Percentiles rank a stretch among this genome's conserved stretches.
Evolutionary conservation across 1,284 basidiomycete species (phyloP).

Genomic region (Ganoderma sp.): DNA sequence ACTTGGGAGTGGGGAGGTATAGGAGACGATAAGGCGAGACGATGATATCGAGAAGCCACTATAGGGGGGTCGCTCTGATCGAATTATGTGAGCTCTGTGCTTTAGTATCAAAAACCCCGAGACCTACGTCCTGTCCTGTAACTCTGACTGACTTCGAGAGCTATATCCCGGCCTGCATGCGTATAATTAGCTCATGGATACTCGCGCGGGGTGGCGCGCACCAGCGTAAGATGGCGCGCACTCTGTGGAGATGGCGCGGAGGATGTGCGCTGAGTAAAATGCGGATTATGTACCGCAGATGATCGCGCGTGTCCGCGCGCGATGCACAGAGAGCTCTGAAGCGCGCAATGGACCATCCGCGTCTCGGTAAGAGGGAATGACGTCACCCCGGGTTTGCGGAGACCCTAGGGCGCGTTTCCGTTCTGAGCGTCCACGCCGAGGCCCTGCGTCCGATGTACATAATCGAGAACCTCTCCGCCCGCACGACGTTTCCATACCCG

Average conservation of each 20-base stretch:
- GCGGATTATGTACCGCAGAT: neutral
- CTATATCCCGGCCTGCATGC: neutral
- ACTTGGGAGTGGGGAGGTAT: too few species aligned
- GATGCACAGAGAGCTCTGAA: neutral
- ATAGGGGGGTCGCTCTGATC: conserved; percentile 1
- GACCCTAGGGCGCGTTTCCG: neutral
- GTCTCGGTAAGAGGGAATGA: conserved; percentile 6
- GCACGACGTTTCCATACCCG: conserved; percentile 2
- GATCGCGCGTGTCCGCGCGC: neutral
- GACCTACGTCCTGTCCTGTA: neutral
- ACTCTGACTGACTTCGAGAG: neutral
- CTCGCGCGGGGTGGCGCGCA: neutral
- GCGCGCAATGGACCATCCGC: neutral
- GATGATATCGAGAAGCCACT: neutral
- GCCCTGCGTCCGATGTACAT: conserved; percentile 12
- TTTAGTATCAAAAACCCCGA: neutral
- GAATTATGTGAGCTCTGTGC: neutral
- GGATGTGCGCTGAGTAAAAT: neutral
- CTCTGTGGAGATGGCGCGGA: neutral
- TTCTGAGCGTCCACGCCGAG: conserved; percentile 1
- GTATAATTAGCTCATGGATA: neutral
- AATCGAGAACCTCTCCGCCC: conserved; percentile 14
- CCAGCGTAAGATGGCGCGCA: neutral
- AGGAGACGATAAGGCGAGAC: neutral
- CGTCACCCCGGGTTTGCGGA: conserved; percentile 20